A percentile compares a stretch with the other conserved stretches of the same genome.
Conservation (phyloP, 148 eudicot genomes). For the Arctostaphylos glauca region DNA sequence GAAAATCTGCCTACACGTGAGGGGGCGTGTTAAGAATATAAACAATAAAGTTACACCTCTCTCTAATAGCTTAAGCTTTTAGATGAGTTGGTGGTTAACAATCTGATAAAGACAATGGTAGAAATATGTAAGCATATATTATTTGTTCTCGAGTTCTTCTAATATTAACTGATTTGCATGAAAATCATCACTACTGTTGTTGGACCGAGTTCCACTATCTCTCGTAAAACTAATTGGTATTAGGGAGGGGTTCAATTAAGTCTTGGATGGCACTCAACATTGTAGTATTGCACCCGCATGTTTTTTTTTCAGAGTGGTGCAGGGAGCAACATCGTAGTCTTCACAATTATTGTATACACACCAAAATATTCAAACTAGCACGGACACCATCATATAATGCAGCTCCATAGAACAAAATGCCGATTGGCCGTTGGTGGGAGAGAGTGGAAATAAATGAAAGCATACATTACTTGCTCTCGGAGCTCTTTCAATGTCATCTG, state of each 20-base stretch:
- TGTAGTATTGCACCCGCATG: background rate
- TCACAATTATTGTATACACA: background rate
- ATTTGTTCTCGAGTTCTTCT: background rate
- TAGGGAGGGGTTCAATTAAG: background rate
- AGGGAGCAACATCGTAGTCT: background rate
- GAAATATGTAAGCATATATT: background rate
- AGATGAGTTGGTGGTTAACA: too few species aligned
- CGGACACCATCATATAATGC: background rate
- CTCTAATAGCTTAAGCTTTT: too few species aligned
- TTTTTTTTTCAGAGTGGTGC: background rate
- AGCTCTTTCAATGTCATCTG: slow-evolving; percentile 59
- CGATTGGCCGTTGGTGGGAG: background rate
- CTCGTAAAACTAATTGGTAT: background rate
- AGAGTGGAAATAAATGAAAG: background rate
- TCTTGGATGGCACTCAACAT: background rate
- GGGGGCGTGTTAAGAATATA: too few species aligned
- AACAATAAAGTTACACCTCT: too few species aligned
- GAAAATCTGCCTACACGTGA: too few species aligned
- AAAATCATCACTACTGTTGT: background rate
- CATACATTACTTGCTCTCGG: slow-evolving; percentile 84
- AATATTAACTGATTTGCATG: background rate
- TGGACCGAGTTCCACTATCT: background rate
- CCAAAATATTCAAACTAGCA: background rate
- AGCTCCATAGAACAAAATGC: background rate
- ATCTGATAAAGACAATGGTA: too few species aligned